Evolutionary conservation across 345 rosid species (phyloP).

Genomic region (Erysimum cheiranthoides): DNA sequence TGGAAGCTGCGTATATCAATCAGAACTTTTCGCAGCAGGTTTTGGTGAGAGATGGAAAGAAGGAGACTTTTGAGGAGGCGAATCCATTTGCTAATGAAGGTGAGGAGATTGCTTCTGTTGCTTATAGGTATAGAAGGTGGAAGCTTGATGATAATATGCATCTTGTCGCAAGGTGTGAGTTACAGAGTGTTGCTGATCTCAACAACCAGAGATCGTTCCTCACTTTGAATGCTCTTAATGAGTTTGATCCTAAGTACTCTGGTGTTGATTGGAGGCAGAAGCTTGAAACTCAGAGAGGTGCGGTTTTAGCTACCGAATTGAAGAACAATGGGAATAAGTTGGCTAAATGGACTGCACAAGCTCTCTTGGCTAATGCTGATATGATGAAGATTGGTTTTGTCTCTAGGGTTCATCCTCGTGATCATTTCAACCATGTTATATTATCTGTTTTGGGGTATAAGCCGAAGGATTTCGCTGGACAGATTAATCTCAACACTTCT

Average conservation of each 20-base stretch:
- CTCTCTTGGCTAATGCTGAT: slow-evolving; percentile 87
- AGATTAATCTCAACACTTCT: slow-evolving; percentile 86
- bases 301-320: slow-evolving; percentile 91
- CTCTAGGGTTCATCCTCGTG: slow-evolving; percentile 96
- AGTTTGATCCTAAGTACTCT: slow-evolving; percentile 93
- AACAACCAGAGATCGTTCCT: slow-evolving; percentile 80
- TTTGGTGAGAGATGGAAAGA: slow-evolving; percentile 80
- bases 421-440: slow-evolving; percentile 95
- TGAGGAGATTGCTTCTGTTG: slow-evolving; percentile 96
- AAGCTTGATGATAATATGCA: slow-evolving; percentile 81
- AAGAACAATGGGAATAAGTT: slow-evolving; percentile 95
- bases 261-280: slow-evolving; percentile 99
- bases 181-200: slow-evolving; percentile 81
- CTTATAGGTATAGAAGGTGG: slow-evolving; percentile 93
- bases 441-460: slow-evolving; percentile 89
- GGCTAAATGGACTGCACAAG: slow-evolving; percentile 98
- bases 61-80: slow-evolving; percentile 82
- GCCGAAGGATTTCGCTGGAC: slow-evolving; percentile 88
- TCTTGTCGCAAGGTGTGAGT: slow-evolving; percentile 91
- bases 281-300: slow-evolving; percentile 97
- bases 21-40: slow-evolving; percentile 72
- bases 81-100: slow-evolving; percentile 92
- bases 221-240: slow-evolving; percentile 91
- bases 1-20: slow-evolving; percentile 68
- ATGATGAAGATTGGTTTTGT: slow-evolving; percentile 98